Base-by-base conservation (phyloP, 306 rosid genomes). In the Begonia masoniana region DNA sequence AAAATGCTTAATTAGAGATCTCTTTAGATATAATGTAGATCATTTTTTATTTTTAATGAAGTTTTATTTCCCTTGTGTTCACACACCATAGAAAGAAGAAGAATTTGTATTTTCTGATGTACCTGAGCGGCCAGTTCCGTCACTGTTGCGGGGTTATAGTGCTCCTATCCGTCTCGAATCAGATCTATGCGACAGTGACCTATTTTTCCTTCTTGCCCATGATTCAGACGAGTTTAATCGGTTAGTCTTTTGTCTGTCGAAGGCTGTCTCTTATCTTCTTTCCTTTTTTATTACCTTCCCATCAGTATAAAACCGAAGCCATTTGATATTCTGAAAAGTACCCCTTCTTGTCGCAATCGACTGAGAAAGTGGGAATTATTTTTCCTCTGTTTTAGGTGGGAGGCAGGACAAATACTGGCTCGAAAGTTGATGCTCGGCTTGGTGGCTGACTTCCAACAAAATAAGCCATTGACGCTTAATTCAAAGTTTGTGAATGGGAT, bases 201-300 rank as follows among this genome's bases (percentile, higher is more conserved):
- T 86, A 52, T 92, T 68, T 79, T 86, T 92, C 80, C 87, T 92
- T 41, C 83, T 92, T 51, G 99, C 95, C 61, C 62, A 86, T 66
- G 99, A 92, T 77, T 83, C 96, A 10, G 96, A 92, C 45, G 85
- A 82, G 68, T 92, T 92, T 69, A 92, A 86, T 61, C 84, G 99
- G 99, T 92, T 56, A 59, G 96, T 79, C 55, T 70, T 72, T 31
- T 31, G 8, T 31, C 39, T 31, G 2, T 31, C 4, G 39, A 6
- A 3, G 35, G 35, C 35, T 26, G 35, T 26, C 6, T 26, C 35
- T 26, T 21, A 21, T 3, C 24, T 21, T 21, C 24, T 3, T 21
- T 21, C 19, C 19, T 21, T 21, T 21, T 21, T 21, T 21, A 21
- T 21, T 21, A 2, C 4, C 4, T 3, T 31, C 9, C 39, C 7